These are phyloP conservation scores for Lasiodiplodia citricola DNA, from an alignment of 2,329 filamentous ascomycete species.

Conservation along the genomic window DNA sequence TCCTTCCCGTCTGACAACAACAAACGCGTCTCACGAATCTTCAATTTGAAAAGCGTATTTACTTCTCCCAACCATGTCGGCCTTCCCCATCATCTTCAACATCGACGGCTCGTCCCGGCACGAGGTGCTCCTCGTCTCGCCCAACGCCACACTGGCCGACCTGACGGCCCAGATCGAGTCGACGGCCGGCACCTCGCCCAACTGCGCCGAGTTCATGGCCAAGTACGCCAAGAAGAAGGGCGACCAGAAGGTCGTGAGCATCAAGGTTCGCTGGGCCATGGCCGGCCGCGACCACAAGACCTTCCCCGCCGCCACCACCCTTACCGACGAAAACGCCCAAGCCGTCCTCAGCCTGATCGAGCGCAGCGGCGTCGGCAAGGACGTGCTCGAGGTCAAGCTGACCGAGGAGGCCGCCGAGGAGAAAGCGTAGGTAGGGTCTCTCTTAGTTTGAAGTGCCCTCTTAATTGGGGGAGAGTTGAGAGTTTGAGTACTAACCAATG, in stretches of 20 bases:
- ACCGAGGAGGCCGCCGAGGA: slow-evolving; percentile 20
- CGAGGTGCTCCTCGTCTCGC: slow-evolving; percentile 35
- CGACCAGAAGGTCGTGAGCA: slow-evolving; percentile 35
- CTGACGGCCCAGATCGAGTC: slow-evolving; percentile 28
- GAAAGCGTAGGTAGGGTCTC: slow-evolving; percentile 28
- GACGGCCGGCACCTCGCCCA: slow-evolving; percentile 35
- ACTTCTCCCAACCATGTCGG: slow-evolving; percentile 1
- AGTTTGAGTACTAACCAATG: neutral
- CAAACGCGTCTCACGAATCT: neutral
- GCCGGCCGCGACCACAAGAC: slow-evolving; percentile 40
- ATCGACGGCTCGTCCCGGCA: slow-evolving; percentile 41
- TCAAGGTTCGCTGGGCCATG: slow-evolving; percentile 41
- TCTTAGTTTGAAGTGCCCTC: no score
- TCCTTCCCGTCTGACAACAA: neutral
- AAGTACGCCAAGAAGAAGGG: slow-evolving; percentile 42
- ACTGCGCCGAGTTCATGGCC: slow-evolving; percentile 41
- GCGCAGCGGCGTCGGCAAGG: slow-evolving; percentile 38
- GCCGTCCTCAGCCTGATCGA: slow-evolving; percentile 39
- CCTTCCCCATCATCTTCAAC: slow-evolving; percentile 43
- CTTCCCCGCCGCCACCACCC: slow-evolving; percentile 40
- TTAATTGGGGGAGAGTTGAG: no score
- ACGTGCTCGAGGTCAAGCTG: slow-evolving; percentile 43
- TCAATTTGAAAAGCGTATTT: neutral
- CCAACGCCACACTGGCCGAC: slow-evolving; percentile 24
- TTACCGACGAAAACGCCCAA: slow-evolving; percentile 42